These are phyloP conservation scores for Phytophthora kernoviae DNA, from an alignment of 352 stramenopile species.

Conservation along the genomic window DNA sequence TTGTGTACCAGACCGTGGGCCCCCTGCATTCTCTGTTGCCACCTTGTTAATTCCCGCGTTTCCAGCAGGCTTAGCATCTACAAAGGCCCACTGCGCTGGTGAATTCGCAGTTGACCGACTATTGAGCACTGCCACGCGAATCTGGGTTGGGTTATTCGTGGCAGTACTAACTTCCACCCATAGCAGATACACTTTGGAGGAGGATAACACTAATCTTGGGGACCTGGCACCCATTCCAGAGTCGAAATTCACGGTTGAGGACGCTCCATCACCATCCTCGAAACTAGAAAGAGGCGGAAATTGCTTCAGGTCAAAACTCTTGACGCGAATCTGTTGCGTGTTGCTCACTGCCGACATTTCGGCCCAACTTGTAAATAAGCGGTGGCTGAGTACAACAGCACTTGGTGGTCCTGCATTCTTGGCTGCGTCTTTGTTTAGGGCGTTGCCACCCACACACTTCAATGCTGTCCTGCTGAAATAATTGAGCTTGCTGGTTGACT, in stretches of 20 bases:
- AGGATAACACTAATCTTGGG: constrained; percentile 31
- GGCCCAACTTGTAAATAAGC: constrained; percentile 55
- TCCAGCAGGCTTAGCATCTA: constrained; percentile 28
- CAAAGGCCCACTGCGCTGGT: constrained; percentile 45
- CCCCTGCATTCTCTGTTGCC: constrained; percentile 32
- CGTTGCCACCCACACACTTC: constrained; percentile 46
- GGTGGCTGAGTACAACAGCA: constrained; percentile 30
- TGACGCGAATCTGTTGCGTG: constrained; percentile 50
- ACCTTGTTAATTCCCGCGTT: constrained; percentile 56
- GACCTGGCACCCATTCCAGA: constrained; percentile 36
- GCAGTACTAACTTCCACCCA: constrained; percentile 54
- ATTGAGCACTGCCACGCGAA: constrained; percentile 48
- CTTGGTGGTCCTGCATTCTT: constrained; percentile 32
- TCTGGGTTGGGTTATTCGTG: constrained; percentile 44
- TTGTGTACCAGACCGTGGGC: constrained; percentile 39
- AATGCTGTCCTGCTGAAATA: constrained; percentile 51
- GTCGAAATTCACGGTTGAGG: constrained; percentile 54
- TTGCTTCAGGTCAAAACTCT: constrained; percentile 37
- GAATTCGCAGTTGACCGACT: constrained; percentile 22
- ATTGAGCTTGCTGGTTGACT: constrained; percentile 48
- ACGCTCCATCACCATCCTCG: constrained; percentile 45
- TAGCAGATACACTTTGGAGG: constrained; percentile 44
- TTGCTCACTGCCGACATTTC: constrained; percentile 31
- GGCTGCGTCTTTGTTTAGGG: constrained; percentile 50
- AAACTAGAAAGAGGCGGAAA: constrained; percentile 40